These are phyloP conservation scores for Echium plantagineum DNA, from an alignment of 257 asterid genomes.

Conservation along the genomic window DNA sequence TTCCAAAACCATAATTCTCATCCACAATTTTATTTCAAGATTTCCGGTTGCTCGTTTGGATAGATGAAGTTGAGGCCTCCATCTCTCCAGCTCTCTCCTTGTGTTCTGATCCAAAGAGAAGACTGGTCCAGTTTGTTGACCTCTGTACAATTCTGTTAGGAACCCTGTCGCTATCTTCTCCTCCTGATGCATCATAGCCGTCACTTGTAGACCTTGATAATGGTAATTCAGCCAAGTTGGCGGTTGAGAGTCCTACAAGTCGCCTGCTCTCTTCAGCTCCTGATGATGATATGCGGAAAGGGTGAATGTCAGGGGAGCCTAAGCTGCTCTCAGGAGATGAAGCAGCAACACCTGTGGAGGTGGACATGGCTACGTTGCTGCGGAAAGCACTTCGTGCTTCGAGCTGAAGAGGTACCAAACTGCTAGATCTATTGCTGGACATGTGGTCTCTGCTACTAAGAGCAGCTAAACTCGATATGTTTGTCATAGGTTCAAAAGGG, in stretches of 20 bases:
- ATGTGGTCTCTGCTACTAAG: slow-evolving; percentile 26
- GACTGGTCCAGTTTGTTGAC: slow-evolving; percentile 59
- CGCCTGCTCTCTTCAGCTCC: slow-evolving; percentile 51
- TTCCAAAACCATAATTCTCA: not conserved
- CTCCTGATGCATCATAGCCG: slow-evolving; percentile 97
- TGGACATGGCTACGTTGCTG: slow-evolving; percentile 26
- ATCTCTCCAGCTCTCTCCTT: slow-evolving; percentile 26
- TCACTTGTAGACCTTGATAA: slow-evolving; percentile 86
- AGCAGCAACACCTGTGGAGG: slow-evolving; percentile 35
- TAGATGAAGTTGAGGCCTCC: slow-evolving; percentile 43
- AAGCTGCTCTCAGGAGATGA: slow-evolving; percentile 93
- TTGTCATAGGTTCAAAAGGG: slow-evolving; percentile 40
- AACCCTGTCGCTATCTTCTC: slow-evolving; percentile 88
- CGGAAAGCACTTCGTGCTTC: slow-evolving; percentile 59
- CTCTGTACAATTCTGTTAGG: slow-evolving; percentile 48
- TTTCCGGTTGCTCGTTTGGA: slow-evolving; percentile 16
- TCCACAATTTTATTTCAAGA: not conserved
- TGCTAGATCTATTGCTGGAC: slow-evolving; percentile 36
- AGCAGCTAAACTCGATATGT: slow-evolving; percentile 16
- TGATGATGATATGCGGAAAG: slow-evolving; percentile 42
- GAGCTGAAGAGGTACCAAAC: slow-evolving; percentile 61
- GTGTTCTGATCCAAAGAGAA: slow-evolving; percentile 59
- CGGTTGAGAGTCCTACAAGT: slow-evolving; percentile 34
- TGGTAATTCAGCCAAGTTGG: slow-evolving; percentile 28
- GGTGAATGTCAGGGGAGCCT: slow-evolving; percentile 74